Percentiles rank a stretch among this genome's conserved stretches.
Evolutionary conservation across 1,284 basidiomycete species (phyloP).

Genomic region (Leucoagaricus sp.): DNA sequence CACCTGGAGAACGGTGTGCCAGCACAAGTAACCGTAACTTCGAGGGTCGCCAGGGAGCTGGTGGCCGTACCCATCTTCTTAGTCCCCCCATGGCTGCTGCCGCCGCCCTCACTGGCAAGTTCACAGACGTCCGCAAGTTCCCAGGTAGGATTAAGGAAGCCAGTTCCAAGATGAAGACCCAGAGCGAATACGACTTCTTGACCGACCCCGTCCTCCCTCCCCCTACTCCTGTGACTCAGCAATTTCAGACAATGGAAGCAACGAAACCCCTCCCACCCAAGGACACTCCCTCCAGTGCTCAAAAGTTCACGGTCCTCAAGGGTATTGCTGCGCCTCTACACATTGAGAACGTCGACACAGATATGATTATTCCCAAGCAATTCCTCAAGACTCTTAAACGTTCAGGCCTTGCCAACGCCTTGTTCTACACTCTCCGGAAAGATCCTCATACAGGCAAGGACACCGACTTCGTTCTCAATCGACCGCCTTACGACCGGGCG

Average conservation of each 20-base stretch:
- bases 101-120: slow-evolving; percentile 86
- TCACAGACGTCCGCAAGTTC: slow-evolving; percentile 89
- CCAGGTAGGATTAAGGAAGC: slow-evolving; percentile 53
- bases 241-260: slow-evolving; percentile 32
- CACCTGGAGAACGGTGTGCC: slow-evolving; percentile 90
- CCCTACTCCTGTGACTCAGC: slow-evolving; percentile 52
- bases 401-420: slow-evolving; percentile 86
- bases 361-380: slow-evolving; percentile 97
- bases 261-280: slow-evolving; percentile 46
- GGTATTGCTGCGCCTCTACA: slow-evolving; percentile 89
- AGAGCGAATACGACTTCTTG: slow-evolving; percentile 74
- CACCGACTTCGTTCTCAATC: slow-evolving; percentile 90
- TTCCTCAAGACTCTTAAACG: slow-evolving; percentile 96
- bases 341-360: slow-evolving; percentile 94
- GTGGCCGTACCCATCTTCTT: slow-evolving; percentile 91
- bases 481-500: slow-evolving; percentile 78
- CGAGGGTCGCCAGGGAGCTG: slow-evolving; percentile 90
- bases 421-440: slow-evolving; percentile 86
- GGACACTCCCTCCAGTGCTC: slow-evolving; percentile 62
- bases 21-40: slow-evolving; percentile 98
- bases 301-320: slow-evolving; percentile 80
- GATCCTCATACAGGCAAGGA: slow-evolving; percentile 79
- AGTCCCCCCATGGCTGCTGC: slow-evolving; percentile 97
- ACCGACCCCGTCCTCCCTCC: slow-evolving; percentile 69
- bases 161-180: slow-evolving; percentile 63